Conservation (phyloP, 495 filamentous ascomycete genomes). For the Neurospora africana region DNA sequence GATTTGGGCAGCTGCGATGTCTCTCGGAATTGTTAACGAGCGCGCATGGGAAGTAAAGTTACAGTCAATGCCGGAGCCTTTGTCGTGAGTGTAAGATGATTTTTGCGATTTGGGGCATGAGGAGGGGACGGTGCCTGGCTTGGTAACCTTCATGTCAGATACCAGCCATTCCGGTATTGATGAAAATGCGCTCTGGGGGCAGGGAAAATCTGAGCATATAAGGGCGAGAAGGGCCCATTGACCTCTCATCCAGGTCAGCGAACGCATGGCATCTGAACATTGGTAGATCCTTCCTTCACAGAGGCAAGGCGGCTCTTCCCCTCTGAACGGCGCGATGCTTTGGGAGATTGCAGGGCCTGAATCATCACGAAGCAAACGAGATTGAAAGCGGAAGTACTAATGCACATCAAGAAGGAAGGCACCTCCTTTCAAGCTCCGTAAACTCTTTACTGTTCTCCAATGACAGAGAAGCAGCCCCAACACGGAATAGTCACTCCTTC, state of each 20-base stretch:
- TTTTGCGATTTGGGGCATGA: neutral
- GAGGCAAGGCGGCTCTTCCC: neutral
- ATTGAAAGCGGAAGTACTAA: too few relatives aligned
- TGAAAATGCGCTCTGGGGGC: neutral
- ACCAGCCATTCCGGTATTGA: neutral
- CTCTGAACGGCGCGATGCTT: too few relatives aligned
- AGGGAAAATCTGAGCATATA: neutral
- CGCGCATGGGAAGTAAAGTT: neutral
- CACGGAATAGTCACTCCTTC: neutral
- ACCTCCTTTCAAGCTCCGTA: neutral
- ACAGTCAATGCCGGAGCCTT: neutral
- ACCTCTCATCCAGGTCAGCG: neutral
- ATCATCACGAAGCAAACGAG: too few relatives aligned
- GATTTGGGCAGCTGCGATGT: neutral
- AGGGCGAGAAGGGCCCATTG: neutral
- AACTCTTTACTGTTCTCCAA: neutral
- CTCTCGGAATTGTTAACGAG: neutral
- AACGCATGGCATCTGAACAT: neutral
- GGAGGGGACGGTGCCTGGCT: neutral
- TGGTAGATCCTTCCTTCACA: neutral
- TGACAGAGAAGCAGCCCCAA: neutral
- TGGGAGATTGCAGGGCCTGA: too few relatives aligned
- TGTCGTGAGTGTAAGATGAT: neutral
- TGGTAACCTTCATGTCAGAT: too few relatives aligned
- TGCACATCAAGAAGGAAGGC: too few relatives aligned